Base-by-base conservation (phyloP, 495 filamentous ascomycete genomes). In the Xylaria bambusicola region DNA sequence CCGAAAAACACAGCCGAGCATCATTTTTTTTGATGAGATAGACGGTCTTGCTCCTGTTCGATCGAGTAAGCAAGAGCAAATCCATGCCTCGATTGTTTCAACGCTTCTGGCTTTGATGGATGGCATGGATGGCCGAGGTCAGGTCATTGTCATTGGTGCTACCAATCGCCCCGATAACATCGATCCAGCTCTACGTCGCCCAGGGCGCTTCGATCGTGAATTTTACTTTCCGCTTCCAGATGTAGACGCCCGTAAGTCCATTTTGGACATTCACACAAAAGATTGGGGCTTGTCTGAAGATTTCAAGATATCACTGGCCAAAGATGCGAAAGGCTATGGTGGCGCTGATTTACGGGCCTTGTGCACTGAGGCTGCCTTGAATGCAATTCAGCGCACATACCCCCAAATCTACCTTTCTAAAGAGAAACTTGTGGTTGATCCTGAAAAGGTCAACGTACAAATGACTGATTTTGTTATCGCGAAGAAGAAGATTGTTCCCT, bases 21-120 rank as follows among this genome's bases (percentile, higher is more conserved):
- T 98, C 72, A 98, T 98, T 68, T 98, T 98, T 78, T 98, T 98
- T 64, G 94, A 98, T 72, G 94, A 98, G 71, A 98, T 98, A 61
- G 94, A 98, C 75, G 94, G 91, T 44, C 82, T 98, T 58, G 94
- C 94, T 1, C 94, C 94, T 46, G 93, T 97, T 9, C 85, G 94
- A 56, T 98, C 95, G 13, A 95, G 92, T 70, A 98, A 97, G 63
- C 92, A 97, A 73, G 95, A 98, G 63, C 94, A 98, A 74, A 98
- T 97, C 52, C 94, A 98, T 77, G 91, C 95, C 13, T 97, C 93
- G 15, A 98, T 98, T 56, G 94, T 98, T 45, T 95, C 95, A 1
- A 98, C 94, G 1, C 73, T 98, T 29, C 76, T 98, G 55, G 95
- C 94, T 12, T 76, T 98, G 64, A 98, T 98, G 94, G 94, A 98